Percentiles rank a stretch among this genome's conserved stretches.
Evolutionary conservation across 352 stramenopile genomes (phyloP).

Genomic region (Phytophthora kernoviae): DNA sequence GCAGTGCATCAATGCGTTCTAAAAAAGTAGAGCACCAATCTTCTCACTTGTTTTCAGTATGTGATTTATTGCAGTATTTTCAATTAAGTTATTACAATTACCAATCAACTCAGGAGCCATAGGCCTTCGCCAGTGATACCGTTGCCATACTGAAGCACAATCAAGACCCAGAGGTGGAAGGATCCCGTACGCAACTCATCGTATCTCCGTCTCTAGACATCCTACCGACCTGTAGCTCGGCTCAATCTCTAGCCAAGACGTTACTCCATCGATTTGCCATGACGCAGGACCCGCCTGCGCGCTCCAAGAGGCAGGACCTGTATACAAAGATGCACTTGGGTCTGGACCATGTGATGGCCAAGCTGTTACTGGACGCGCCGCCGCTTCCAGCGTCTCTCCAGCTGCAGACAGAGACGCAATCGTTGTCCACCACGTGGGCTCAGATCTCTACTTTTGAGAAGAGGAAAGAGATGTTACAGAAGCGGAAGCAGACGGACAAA

Average conservation of each 20-base stretch:
- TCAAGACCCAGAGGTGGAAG: too few relatives aligned
- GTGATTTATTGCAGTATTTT: too few relatives aligned
- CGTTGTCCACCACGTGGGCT: constrained; percentile 31
- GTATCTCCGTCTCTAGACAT: background rate
- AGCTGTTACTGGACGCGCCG: constrained; percentile 26
- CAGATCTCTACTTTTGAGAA: constrained; percentile 33
- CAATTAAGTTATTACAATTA: too few relatives aligned
- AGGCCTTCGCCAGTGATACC: too few relatives aligned
- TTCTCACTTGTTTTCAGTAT: background rate
- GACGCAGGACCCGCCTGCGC: constrained; percentile 11
- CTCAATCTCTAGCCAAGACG: constrained; percentile 1
- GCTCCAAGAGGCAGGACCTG: constrained; percentile 29
- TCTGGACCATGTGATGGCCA: constrained; percentile 57
- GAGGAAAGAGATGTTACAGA: constrained; percentile 27
- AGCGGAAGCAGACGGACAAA: constrained; percentile 34
- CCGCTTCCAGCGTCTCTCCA: constrained; percentile 28
- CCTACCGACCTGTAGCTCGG: background rate
- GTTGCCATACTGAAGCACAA: too few relatives aligned
- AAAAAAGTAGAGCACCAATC: too few relatives aligned
- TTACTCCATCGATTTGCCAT: constrained; percentile 11
- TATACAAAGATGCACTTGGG: constrained; percentile 50
- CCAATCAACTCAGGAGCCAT: too few relatives aligned
- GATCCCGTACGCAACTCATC: too few relatives aligned
- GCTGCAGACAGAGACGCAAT: constrained; percentile 39
- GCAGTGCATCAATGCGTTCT: too few relatives aligned